Evolutionary conservation across 2,329 filamentous ascomycete genomes (phyloP).

Genomic region (Moelleriella libera): DNA sequence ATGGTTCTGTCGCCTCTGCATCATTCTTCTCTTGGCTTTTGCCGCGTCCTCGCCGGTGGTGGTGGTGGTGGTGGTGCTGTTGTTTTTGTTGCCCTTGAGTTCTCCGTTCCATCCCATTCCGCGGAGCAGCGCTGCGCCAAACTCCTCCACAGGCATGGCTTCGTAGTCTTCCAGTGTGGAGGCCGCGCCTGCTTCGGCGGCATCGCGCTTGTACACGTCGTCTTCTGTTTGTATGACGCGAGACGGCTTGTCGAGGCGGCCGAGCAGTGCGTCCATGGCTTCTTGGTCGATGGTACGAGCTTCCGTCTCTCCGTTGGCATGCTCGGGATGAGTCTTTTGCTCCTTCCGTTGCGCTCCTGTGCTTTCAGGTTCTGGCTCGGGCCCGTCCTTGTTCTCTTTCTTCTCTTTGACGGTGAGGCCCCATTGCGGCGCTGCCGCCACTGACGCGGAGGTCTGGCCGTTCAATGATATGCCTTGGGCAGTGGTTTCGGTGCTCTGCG

Average conservation of each 20-base stretch:
- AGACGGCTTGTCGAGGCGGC: constrained; percentile 31
- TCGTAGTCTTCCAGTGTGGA: constrained; percentile 76
- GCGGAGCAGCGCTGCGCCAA: constrained; percentile 76
- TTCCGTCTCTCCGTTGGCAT: too few species aligned
- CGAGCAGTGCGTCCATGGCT: constrained; percentile 54
- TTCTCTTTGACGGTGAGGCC: constrained; percentile 32
- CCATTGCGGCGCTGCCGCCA: constrained; percentile 16
- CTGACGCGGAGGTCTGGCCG: not conserved
- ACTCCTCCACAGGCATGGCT: constrained; percentile 83
- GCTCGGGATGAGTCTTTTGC: too few species aligned
- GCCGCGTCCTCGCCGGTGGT: too few species aligned
- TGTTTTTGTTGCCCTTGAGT: constrained; percentile 10
- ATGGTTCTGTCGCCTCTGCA: constrained; percentile 62
- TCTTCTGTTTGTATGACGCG: constrained; percentile 31
- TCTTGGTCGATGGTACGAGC: constrained; percentile 25
- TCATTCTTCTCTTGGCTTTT: constrained; percentile 37
- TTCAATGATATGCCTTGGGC: too few species aligned
- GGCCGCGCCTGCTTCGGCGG: constrained; percentile 56
- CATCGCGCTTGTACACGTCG: constrained; percentile 56
- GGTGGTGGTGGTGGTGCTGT: too few species aligned
- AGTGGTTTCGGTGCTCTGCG: too few species aligned
- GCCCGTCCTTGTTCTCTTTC: constrained; percentile 25
- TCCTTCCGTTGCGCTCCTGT: not conserved
- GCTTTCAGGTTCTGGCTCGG: not conserved
- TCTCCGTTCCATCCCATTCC: constrained; percentile 91